These are phyloP conservation scores for Beauveria varroae DNA, from an alignment of 2,329 filamentous ascomycete genomes.

Conservation along the genomic window DNA sequence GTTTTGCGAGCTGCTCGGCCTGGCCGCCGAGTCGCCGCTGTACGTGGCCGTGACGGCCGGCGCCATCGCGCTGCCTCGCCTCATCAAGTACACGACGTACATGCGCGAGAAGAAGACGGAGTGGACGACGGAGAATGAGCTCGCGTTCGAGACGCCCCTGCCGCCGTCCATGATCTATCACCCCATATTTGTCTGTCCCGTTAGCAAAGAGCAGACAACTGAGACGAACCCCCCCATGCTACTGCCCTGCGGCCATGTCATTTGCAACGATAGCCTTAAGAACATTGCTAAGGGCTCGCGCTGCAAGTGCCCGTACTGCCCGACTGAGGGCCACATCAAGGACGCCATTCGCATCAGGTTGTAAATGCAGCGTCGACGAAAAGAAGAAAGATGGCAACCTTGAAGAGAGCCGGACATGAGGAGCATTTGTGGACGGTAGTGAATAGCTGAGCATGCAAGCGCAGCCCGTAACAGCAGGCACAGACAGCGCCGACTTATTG, in stretches of 20 bases:
- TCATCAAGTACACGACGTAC: slow-evolving; percentile 81
- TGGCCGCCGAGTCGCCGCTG: slow-evolving; percentile 86
- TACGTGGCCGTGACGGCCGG: slow-evolving; percentile 91
- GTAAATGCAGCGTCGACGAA: slow-evolving; percentile 23
- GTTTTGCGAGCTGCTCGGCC: slow-evolving; percentile 84
- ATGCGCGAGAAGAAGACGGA: slow-evolving; percentile 86
- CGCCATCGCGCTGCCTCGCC: slow-evolving; percentile 78
- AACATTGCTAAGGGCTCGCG: slow-evolving; percentile 69
- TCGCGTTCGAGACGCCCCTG: slow-evolving; percentile 67
- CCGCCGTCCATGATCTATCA: slow-evolving; percentile 67
- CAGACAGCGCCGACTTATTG: neutral
- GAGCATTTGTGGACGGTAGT: neutral
- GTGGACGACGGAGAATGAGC: slow-evolving; percentile 87
- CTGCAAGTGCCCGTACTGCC: slow-evolving; percentile 97
- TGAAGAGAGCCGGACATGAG: no score
- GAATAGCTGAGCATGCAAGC: neutral
- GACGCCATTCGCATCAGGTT: slow-evolving; percentile 70
- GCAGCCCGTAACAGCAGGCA: neutral
- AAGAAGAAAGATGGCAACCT: no score
- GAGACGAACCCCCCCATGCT: slow-evolving; percentile 94
- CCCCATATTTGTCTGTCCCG: slow-evolving; percentile 94
- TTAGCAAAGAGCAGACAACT: slow-evolving; percentile 93
- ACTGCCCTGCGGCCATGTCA: slow-evolving; percentile 90
- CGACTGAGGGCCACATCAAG: slow-evolving; percentile 67
- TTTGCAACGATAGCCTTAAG: slow-evolving; percentile 76